Conservation (phyloP, 176 grass and related monocot species). For the Carex myosuroides region DNA sequence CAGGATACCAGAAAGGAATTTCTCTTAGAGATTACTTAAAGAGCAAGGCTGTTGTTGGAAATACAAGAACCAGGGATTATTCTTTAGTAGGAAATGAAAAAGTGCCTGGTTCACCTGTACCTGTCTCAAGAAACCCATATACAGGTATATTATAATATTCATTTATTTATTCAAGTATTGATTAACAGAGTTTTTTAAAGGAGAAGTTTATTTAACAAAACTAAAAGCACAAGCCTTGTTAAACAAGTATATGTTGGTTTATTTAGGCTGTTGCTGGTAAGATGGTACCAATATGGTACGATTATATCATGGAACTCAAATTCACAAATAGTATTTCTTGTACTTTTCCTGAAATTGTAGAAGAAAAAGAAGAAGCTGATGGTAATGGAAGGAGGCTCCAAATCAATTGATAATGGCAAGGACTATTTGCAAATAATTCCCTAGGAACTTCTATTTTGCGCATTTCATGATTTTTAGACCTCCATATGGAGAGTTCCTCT, state of each 20-base stretch:
- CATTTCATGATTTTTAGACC: not conserved
- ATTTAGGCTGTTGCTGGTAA: not conserved
- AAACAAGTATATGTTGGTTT: not conserved
- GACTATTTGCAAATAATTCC: not conserved
- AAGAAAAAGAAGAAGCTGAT: not conserved
- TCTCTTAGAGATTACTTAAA: not conserved
- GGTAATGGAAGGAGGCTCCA: slow-evolving; percentile 6
- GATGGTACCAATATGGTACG: not conserved
- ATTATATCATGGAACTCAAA: not conserved
- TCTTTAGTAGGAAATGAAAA: slow-evolving; percentile 4
- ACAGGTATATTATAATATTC: not conserved
- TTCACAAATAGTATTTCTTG: not conserved
- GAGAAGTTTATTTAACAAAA: not conserved
- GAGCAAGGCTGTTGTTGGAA: not conserved
- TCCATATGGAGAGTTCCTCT: not conserved
- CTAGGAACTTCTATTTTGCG: too few relatives aligned
- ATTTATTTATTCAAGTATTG: not conserved
- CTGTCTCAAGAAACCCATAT: slow-evolving; percentile 1
- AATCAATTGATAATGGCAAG: not conserved
- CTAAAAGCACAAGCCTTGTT: not conserved
- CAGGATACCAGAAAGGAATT: not conserved
- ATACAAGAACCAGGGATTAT: not conserved
- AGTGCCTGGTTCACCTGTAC: not conserved
- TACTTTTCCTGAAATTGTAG: not conserved
- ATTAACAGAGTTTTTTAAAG: not conserved